Evolutionary conservation across 345 rosid genomes (phyloP), one percentile per base, ranked within the genome.

Genomic region (Syzygium grande): DNA sequence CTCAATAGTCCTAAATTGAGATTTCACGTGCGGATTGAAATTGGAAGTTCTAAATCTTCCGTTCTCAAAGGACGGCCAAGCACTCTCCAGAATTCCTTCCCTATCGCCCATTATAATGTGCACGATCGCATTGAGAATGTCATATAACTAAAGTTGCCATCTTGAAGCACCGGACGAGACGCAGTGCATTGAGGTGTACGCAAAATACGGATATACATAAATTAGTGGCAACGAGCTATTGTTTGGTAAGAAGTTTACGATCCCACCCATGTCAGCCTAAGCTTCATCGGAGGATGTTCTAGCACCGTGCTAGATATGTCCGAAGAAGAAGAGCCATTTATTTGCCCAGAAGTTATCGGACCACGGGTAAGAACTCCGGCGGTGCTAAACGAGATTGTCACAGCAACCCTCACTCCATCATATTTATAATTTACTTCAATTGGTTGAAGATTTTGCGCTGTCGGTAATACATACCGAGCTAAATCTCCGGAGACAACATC

Each of bases 211-310:
- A 29, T 29, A 63, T 19, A 29, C 21, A 17, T 29, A 29, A 29
- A 14, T 63, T 15, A 29, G 2, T 30, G 78, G 43, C 11, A 3
- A 65, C 1, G 22, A 65, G 78, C 43, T 4, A 3, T 43, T 65
- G 11, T 7, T 65, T 65, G 78, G 15, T 19, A 7, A 65, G 22
- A 29, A 65, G 41, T 3, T 15, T 7, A 52, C 8, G 41, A 65
- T 65, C 41, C 38, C 41, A 15, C 11, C 78, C 6, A 2, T 65
- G 1, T 65, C 34, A 9, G 12, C 22, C 6, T 77, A 41, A 21
- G 91, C 14, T 9, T 90, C 88, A 5, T 77, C 79, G 25, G 52
- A 27, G 78, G 91, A 90, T 14, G 46, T 65, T 65, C 11, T 29
- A 65, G 73, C 17, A 61, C 34, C 16, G 14, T 61, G 73, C 34